A percentile compares a stretch with the other conserved stretches of the same genome.
phyloP scores from a whole-genome alignment of 2,329 filamentous ascomycete genomes.

The Chrysoporthe deuterocubensis region DNA sequence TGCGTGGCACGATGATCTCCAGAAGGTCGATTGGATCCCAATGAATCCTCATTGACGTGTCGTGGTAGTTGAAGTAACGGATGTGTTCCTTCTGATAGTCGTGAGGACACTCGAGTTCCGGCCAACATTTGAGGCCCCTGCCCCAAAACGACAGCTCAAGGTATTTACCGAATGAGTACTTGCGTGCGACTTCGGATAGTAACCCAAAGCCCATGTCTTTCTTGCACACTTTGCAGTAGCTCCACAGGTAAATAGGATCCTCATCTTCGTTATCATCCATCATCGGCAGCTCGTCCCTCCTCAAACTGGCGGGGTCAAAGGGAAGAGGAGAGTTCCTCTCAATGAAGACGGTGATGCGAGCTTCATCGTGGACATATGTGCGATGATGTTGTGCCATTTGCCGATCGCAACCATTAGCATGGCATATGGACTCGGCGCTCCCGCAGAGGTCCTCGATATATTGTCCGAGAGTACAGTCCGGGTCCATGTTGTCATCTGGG shows the following conservation, averaged over 20 bases:
- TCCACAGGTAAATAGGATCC: conserved; percentile 92
- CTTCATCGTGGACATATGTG: conserved; percentile 96
- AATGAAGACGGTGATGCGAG: conserved; percentile 88
- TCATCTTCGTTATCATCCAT: conserved; percentile 49
- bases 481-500: conserved; percentile 65
- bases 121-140: conserved; percentile 74
- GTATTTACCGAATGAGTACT: conserved; percentile 98
- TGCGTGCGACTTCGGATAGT: conserved; percentile 95
- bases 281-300: conserved; percentile 48
- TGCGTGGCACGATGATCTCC: conserved; percentile 89
- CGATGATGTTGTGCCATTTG: conserved; percentile 92
- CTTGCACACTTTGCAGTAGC: conserved; percentile 87
- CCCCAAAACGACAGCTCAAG: conserved; percentile 98
- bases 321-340: conserved; percentile 63
- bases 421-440: conserved; percentile 76
- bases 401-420: conserved; percentile 82
- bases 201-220: conserved; percentile 86
- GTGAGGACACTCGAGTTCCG: conserved; percentile 76
- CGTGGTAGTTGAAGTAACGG: conserved; percentile 87
- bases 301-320: conserved; percentile 53
- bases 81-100: conserved; percentile 92
- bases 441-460: conserved; percentile 91
- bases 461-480: conserved; percentile 91
- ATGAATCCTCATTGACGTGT: conserved; percentile 84
- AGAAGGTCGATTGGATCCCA: conserved; percentile 92